Base-by-base conservation (phyloP, 148 eudicot species). In the Euryodendron excelsum region DNA sequence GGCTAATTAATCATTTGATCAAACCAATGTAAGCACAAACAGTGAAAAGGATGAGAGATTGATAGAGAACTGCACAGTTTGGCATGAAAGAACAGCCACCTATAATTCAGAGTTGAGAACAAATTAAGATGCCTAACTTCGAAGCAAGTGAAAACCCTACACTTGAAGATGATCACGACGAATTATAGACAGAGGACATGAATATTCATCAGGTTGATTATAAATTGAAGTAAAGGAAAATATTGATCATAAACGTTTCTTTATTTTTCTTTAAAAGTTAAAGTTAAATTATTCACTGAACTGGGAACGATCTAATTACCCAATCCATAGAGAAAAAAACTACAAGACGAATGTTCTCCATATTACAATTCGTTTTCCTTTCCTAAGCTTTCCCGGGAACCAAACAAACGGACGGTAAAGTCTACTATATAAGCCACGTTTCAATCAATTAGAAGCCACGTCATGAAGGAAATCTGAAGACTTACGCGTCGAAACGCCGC, bases 401-500 rank as follows among this genome's bases (percentile, higher is more conserved):
- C 23, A 56, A 56, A 61, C 34, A 68, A 36, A 65, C 27, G 18
- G 28, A 66, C 21, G 37, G 12, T 56, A 56, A 56, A 56, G 2
- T 21, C n/a, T n/a, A n/a, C n/a, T n/a, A n/a, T n/a, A n/a, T n/a
- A n/a, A n/a, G n/a, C n/a, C n/a, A n/a, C n/a, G n/a, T n/a, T n/a
- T n/a, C n/a, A n/a, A n/a, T n/a, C n/a, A n/a, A n/a, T n/a, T n/a
- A n/a, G n/a, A n/a, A n/a, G n/a, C n/a, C n/a, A 30, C 27, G 39
- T 44, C 15, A 59, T 3, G 9, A 61, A 56, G 37, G 41, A 1
- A 27, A 41, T 6, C 14, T 28, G 37, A 27, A 37, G 73, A 23
- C 61, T 79, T 79, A 96, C 99, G 87, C 85, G 25, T 89, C 88
- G 20, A 96, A 93, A 39, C 99, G 97, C 13, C 87, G 91, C 20